Base-by-base conservation (phyloP, 108 stramenopile species). In the Schizochytrium sp. region DNA sequence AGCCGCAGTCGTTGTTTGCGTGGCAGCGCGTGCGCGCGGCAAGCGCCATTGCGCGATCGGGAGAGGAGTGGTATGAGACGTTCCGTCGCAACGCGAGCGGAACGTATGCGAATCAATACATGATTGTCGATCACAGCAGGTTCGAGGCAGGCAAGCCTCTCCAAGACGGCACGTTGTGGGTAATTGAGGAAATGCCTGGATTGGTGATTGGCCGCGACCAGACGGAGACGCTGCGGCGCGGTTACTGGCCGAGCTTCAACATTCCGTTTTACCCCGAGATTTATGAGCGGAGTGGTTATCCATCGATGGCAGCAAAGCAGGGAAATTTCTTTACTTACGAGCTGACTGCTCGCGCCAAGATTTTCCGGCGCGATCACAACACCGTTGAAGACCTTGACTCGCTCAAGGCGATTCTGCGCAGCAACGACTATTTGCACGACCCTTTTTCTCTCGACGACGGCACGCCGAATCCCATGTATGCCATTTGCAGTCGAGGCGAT, bases 61-160 rank as follows among this genome's bases (percentile, higher is more conserved):
- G 92, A 48, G 14, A 28, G 28, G 88, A 87, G 21, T 92, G 90
- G 92, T 12, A 0, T n/a, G 29, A 72, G 58, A 25, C 41, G 2
- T 44, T 89, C 72, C 19, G 43, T 4, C 25, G 34, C 44, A 23
- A 89, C 87, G 29, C 90, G 58, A 69, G 58, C n/a, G 92, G 92
- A 14, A 92, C 91, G 18, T 92, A 91, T 58, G 53, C 57, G 16
- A 92, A 92, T 76, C 89, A 89, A 48, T 92, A 89, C 89, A 60
- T 90, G 91, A 60, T 87, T 44, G 44, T 90, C 5, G 91, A 92
- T 57, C 25, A 43, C n/a, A 87, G 55, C 44, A 5, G 16, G 19
- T 92, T 91, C 69, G 53, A 58, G 44, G 25, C 91, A 1, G 53
- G 58, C n/a, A 14, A 89, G 29, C 87, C 87, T 18, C 83, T 90